A percentile compares a stretch with the other conserved stretches of the same genome.
These are phyloP conservation scores for Nicotiana benthamiana DNA, from an alignment of 257 asterid genomes.

Conservation along the genomic window DNA sequence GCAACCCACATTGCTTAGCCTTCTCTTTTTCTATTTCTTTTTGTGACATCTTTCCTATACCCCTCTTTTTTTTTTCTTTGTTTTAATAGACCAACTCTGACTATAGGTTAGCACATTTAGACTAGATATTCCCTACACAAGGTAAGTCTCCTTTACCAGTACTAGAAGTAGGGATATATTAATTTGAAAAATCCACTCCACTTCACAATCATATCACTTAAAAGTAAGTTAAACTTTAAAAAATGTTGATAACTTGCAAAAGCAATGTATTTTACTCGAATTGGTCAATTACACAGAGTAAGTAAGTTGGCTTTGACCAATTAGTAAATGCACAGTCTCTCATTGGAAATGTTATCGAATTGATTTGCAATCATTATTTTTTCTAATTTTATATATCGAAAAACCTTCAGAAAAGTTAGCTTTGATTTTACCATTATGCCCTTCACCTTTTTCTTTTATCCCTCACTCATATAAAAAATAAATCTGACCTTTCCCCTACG, in stretches of 20 bases:
- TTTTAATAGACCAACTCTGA: not conserved
- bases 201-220: no score
- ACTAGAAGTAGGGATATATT: not conserved
- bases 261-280: no score
- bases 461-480: not conserved
- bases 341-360: no score
- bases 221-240: no score
- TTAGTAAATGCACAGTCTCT: no score
- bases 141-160: not conserved
- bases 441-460: not conserved
- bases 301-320: no score
- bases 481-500: not conserved
- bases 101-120: not conserved
- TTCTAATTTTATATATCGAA: no score
- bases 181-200: not conserved
- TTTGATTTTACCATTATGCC: not conserved
- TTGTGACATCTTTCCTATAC: not conserved
- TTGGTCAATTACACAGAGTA: no score
- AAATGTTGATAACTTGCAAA: no score
- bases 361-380: no score
- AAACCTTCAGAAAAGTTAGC: no score
- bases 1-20: not conserved
- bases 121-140: not conserved
- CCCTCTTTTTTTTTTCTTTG: not conserved
- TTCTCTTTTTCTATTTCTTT: not conserved